A percentile compares a stretch with the other conserved stretches of the same genome.
Evolutionary conservation across 140 eudicot genomes (phyloP).

Genomic region (Flaveria floridana): DNA sequence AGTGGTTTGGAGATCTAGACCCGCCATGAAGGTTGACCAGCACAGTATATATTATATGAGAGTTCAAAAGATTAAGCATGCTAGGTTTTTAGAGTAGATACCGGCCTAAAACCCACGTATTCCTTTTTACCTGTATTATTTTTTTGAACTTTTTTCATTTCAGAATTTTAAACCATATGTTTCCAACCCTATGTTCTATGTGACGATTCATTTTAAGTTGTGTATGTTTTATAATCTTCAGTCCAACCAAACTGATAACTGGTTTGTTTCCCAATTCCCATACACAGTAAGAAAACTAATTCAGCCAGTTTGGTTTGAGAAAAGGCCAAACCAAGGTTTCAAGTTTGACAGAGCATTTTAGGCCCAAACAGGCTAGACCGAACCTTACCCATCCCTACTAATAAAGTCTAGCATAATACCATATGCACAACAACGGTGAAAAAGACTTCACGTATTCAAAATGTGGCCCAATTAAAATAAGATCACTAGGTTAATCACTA

Average conservation of each 20-base stretch:
- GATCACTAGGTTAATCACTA: background rate
- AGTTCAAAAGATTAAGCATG: background rate
- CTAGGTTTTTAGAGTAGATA: background rate
- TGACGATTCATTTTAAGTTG: background rate
- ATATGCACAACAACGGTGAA: background rate
- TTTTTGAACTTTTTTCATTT: background rate
- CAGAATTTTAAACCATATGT: background rate
- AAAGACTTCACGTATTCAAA: background rate
- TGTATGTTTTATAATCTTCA: background rate
- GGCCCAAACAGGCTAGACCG: background rate
- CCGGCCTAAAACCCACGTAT: background rate
- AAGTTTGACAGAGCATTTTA: background rate
- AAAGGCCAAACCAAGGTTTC: conserved; percentile 2
- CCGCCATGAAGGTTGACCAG: background rate
- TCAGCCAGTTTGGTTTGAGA: background rate
- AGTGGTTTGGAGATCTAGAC: background rate
- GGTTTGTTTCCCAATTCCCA: background rate
- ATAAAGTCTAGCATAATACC: background rate
- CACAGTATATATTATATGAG: background rate
- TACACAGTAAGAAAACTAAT: background rate
- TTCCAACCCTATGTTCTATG: background rate
- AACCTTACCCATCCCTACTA: background rate
- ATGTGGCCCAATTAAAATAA: background rate
- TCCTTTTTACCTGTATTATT: background rate
- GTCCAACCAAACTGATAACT: background rate